phyloP scores from a whole-genome alignment of 768 basidiomycete genomes.

The Sarcodon aspratus region DNA sequence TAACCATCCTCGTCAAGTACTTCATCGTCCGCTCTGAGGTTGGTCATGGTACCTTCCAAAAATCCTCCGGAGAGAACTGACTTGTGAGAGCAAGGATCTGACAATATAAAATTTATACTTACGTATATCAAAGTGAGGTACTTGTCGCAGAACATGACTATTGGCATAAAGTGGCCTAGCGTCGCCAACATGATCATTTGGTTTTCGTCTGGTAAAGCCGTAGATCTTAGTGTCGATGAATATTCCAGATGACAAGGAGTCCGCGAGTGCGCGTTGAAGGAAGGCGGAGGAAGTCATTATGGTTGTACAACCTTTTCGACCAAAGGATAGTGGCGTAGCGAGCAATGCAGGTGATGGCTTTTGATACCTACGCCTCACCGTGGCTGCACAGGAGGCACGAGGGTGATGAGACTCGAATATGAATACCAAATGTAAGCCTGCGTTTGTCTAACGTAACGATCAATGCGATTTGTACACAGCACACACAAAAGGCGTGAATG shows the following conservation, averaged over 20 bases:
- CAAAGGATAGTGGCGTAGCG: no score
- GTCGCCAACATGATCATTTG: background rate
- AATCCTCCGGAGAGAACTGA: background rate
- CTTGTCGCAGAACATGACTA: background rate
- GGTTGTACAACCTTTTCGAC: no score
- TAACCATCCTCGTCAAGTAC: background rate
- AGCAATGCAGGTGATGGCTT: no score
- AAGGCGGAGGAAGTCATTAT: background rate
- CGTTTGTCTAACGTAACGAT: no score
- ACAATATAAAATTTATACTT: background rate
- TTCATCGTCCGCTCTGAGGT: no score
- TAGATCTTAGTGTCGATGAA: constrained; percentile 1
- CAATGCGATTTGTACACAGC: no score
- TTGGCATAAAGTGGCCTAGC: background rate
- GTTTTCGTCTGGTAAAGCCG: background rate
- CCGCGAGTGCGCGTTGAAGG: background rate
- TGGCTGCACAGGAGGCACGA: no score
- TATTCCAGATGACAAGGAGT: background rate
- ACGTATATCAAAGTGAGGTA: constrained; percentile 1
- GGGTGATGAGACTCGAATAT: no score
- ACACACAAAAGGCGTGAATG: no score
- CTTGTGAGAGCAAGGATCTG: background rate
- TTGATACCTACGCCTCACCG: no score
- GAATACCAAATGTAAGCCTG: no score
- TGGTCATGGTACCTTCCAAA: background rate